phyloP scores from a whole-genome alignment of 257 asterid genomes.

The Penstemon barbatus region DNA sequence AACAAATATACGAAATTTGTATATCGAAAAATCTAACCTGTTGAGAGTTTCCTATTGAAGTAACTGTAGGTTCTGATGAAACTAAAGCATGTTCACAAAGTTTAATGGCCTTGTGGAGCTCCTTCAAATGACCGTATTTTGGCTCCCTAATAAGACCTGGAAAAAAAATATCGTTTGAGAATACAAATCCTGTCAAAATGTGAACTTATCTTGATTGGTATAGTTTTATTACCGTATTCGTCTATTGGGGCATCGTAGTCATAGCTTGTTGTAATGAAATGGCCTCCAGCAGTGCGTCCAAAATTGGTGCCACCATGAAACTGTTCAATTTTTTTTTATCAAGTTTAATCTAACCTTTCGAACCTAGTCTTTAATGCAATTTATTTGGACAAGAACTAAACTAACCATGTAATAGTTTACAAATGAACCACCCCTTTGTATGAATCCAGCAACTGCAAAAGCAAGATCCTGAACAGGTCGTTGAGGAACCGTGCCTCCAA shows the following conservation, averaged over 20 bases:
- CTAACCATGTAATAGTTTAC: constrained; percentile 75
- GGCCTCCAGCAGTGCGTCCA: constrained; percentile 76
- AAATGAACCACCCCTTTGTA: constrained; percentile 61
- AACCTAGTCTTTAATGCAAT: background rate
- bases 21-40: constrained; percentile 36
- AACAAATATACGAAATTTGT: background rate
- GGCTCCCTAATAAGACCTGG: constrained; percentile 67
- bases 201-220: background rate
- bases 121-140: constrained; percentile 62
- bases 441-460: constrained; percentile 68
- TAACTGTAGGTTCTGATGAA: constrained; percentile 47
- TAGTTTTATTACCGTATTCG: constrained; percentile 53
- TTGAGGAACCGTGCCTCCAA: constrained; percentile 54
- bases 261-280: constrained; percentile 64
- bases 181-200: background rate
- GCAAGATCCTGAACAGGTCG: constrained; percentile 79
- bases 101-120: constrained; percentile 67
- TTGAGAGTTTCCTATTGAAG: constrained; percentile 50
- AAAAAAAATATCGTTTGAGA: background rate
- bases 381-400: background rate
- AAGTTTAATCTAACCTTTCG: background rate
- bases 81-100: constrained; percentile 56
- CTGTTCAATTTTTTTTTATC: constrained; percentile 29
- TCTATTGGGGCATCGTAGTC: constrained; percentile 83
- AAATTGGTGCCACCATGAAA: constrained; percentile 80